Base-by-base conservation (phyloP, 2,329 filamentous ascomycete species). In the Talaromyces atroroseus region DNA sequence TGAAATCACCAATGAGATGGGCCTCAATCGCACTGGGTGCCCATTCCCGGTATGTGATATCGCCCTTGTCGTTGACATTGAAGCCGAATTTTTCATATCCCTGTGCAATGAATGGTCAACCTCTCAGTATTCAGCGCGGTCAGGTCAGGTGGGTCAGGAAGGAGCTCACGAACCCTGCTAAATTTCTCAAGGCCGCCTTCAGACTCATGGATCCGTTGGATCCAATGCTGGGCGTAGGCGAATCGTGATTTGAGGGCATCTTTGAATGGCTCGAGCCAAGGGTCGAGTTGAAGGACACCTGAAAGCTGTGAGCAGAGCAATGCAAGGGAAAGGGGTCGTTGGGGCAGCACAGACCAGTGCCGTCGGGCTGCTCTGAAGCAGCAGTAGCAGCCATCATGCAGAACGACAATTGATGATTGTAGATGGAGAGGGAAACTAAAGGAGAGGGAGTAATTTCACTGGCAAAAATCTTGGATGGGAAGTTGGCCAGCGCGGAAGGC, bases 181-280 rank as follows among this genome's bases (percentile, higher is more conserved):
- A 97, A 99, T 71, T 92, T 90, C 59, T 95, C 90, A 45, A 99
- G 71, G 16, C 94, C 90, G 50, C 94, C 94, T 73, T 99, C 94
- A 1, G 82, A 84, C 36, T 90, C 81, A 61, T 95, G 78, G 68
- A 99, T 89, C 26, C 77, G 86, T 70, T 88, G 84, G 67, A 96
- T 89, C 94, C 92, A 97, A 58, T 88, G 78, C 65, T 95, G 86
- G 11, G 92, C 85, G 69, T 89, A 90, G 57, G 82, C 75, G 73
- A 87, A 96, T 68, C 94, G 85, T 59, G 84, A 82, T 71, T 84
- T 86, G 61, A 99, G 79, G 32, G 86, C 78, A 55, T 87, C 89
- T 66, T 85, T 82, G 79, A 95, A 96, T 4, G 94, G 92, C 52
- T 84, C 82, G 54, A 99, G 84, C 83, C 87, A 97, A 47, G 92